Base-by-base conservation (phyloP, 768 basidiomycete genomes). In the Lentinula sp. region DNA sequence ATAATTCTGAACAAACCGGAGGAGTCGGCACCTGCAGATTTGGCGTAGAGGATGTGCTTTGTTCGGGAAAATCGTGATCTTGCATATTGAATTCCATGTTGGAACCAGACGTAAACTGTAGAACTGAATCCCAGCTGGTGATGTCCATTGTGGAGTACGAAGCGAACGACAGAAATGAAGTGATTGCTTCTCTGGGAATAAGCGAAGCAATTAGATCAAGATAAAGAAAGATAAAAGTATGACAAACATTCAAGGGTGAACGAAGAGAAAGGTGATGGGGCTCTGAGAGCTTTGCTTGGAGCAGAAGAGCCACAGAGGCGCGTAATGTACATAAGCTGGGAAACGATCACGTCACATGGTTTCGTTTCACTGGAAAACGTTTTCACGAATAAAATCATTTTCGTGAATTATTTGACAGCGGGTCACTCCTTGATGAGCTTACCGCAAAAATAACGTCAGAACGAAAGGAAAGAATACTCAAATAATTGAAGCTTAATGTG, bases 111-210 rank as follows among this genome's bases (percentile, higher is more conserved):
- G 84, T 81, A 64, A 83, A 85, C 66, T 85, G 83, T 42, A 85
- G 74, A 32, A 85, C 82, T n/a, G 82, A 81, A 49, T 86, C 79
- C 85, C 85, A 86, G 68, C 84, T 81, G 32, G 76, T 62, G 61
- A 74, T 68, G 46, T 82, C 84, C 74, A 79, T 78, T 18, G 12
- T 41, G 20, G 13, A 37, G 32, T 50, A 32, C 7, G 33, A 33
- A 4, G 6, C n/a, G 32, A 36, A 35, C 50, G 50, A 51, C n/a
- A 16, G 7, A 51, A 6, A 32, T 33, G 4, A 4, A 12, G 7
- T 28, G 49, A 28, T 15, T 35, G n/a, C 18, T 36, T n/a, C 46
- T 48, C 46, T 48, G 20, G 8, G n/a, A 12, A n/a, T 20, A 48
- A 20, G 20, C 46, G 20, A 48, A 10, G 18, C 8, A 48, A 20